A percentile compares a stretch with the other conserved stretches of the same genome.
phyloP scores from a whole-genome alignment of 2,329 filamentous ascomycete genomes.

The Teratosphaeriaceae sp. region DNA sequence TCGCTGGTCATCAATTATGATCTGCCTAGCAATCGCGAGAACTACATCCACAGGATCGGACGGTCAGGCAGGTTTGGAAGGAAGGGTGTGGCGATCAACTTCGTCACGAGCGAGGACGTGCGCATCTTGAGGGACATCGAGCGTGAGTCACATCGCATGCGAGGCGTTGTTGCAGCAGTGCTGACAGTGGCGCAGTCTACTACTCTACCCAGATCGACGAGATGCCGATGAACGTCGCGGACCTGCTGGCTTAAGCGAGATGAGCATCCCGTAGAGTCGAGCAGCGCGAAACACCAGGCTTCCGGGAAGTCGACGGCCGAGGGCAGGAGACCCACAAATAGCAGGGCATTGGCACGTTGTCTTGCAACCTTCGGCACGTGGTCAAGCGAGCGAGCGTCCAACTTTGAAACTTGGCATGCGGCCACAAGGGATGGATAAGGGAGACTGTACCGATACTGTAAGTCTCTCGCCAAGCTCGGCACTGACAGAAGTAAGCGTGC shows the following conservation, averaged over 20 bases:
- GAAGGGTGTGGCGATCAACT: constrained; percentile 99
- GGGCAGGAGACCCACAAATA: not conserved
- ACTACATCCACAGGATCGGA: constrained; percentile 98
- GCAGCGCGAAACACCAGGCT: not conserved
- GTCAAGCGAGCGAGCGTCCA: not conserved
- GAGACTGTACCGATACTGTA: constrained; percentile 10
- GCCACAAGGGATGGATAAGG: constrained; percentile 30
- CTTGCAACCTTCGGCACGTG: no score
- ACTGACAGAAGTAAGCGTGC: no score
- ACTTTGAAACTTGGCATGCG: constrained; percentile 17
- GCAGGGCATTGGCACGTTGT: no score
- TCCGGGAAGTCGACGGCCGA: no score
- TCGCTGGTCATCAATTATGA: constrained; percentile 99
- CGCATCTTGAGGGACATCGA: constrained; percentile 97
- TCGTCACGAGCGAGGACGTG: constrained; percentile 96
- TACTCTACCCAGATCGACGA: constrained; percentile 97
- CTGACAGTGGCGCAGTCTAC: constrained; percentile 55
- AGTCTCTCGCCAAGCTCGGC: not conserved
- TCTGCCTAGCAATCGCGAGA: constrained; percentile 95
- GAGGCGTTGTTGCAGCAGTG: not conserved
- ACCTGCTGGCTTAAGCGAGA: constrained; percentile 29
- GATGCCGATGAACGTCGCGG: constrained; percentile 82
- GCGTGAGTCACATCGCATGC: constrained; percentile 49
- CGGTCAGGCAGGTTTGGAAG: constrained; percentile 91
- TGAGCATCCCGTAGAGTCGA: not conserved